Evolutionary conservation across 257 asterid genomes (phyloP), one percentile per base, ranked within the genome.

Genomic region (Solanum rostratum): DNA sequence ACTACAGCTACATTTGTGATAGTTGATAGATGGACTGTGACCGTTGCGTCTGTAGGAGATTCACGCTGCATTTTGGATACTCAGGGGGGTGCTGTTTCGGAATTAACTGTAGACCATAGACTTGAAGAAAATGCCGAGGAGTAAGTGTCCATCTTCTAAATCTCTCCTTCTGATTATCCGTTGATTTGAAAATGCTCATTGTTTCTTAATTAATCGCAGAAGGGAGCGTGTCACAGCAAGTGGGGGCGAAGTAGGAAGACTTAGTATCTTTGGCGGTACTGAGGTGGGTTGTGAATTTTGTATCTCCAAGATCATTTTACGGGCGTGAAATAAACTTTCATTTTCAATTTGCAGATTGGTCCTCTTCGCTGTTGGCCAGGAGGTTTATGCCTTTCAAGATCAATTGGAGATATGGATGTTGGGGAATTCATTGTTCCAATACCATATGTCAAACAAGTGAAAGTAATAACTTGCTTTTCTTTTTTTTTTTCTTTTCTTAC

Each of bases 351-450:
- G 54, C 84, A 92, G 96, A 66, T 92, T 20, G 97, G 97, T 60
- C 97, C 96, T 79, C 94, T 94, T 27, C 94, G 97, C 29, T 94
- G 96, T 88, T 94, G 97, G 97, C 96, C 97, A 2, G 95, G 97
- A 27, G 97, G 96, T 46, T 90, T 94, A 80, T 91, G 96, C 87
- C 97, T 94, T 85, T 94, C 96, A 13, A 88, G 97, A 90, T 94
- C 97, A 84, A 94, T 92, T 0, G 94, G 97, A 22, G 97, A 94
- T 85, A 94, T 92, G 95, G 96, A 94, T 79, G 95, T 94, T 10
- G 96, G 96, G 4, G 97, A 92, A 85, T 94, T 88, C 88, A 94
- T 94, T 19, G 96, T 92, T 68, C 97, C 97, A 46, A 90, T 93
- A 84, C 97, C 97, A 2, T 81, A 89, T 82, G 97, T 93, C 87